These are phyloP conservation scores for Elaeis guineensis DNA, from an alignment of 176 grass and related monocot species.

Conservation along the genomic window DNA sequence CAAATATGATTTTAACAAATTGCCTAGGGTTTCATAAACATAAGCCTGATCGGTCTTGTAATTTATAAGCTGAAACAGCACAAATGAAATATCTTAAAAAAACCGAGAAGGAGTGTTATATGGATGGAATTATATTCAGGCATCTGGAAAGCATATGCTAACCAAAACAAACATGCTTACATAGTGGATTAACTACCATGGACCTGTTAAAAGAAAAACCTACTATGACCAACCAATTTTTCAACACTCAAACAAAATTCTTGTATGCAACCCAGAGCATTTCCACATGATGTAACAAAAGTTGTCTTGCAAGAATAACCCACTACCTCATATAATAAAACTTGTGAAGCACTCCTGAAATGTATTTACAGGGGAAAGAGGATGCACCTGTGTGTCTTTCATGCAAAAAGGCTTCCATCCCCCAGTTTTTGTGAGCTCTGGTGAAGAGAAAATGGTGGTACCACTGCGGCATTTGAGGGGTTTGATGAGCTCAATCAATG, in stretches of 20 bases:
- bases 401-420: slow-evolving; percentile 54
- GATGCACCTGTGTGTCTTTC: slow-evolving; percentile 3
- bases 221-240: not conserved
- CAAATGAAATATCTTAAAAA: too few relatives aligned
- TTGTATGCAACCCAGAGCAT: slow-evolving; percentile 2
- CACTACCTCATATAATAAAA: slow-evolving; percentile 17
- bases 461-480: not conserved
- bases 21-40: too few relatives aligned
- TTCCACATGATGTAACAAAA: slow-evolving; percentile 27
- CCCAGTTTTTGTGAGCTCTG: slow-evolving; percentile 46
- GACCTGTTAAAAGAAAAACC: not conserved
- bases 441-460: not conserved
- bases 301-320: slow-evolving; percentile 18
- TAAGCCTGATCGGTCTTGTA: too few relatives aligned
- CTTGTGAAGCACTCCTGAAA: not conserved
- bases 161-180: too few relatives aligned
- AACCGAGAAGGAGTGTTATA: too few relatives aligned
- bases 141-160: too few relatives aligned
- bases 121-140: too few relatives aligned
- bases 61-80: too few relatives aligned
- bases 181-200: slow-evolving; percentile 4
- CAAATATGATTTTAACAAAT: too few relatives aligned
- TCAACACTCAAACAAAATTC: not conserved
- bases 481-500: not conserved
- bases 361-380: slow-evolving; percentile 27